These are phyloP conservation scores for Yamadazyma conglobata DNA, from an alignment of 1,139 yeast genomes.

Conservation along the genomic window DNA sequence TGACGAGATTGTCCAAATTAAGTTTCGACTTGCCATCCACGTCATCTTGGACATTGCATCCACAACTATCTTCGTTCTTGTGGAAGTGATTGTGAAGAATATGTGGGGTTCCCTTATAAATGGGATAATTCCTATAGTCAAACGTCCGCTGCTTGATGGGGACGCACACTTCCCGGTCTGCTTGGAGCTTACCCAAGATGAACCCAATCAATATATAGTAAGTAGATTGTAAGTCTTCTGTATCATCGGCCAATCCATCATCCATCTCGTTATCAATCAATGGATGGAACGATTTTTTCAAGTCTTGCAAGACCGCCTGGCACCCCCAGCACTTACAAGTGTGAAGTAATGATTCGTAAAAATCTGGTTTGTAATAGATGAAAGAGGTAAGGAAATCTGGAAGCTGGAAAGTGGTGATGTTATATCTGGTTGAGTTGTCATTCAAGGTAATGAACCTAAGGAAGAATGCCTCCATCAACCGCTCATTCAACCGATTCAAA, in stretches of 20 bases:
- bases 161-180: constrained; percentile 38
- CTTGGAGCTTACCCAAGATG: constrained; percentile 35
- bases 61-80: constrained; percentile 15
- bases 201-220: constrained; percentile 34
- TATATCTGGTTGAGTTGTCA: constrained; percentile 12
- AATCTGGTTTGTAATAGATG: constrained; percentile 38
- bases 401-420: constrained; percentile 27
- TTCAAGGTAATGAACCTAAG: constrained; percentile 22
- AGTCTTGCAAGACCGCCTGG: constrained; percentile 23
- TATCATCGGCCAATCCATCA: constrained; percentile 13
- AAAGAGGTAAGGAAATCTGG: constrained; percentile 41
- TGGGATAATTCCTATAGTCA: constrained; percentile 28
- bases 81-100: constrained; percentile 35
- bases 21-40: constrained; percentile 20
- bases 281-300: constrained; percentile 25
- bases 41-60: constrained; percentile 23
- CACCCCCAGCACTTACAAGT: constrained; percentile 40
- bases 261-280: constrained; percentile 17
- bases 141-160: constrained; percentile 31
- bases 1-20: constrained; percentile 34
- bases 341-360: constrained; percentile 34
- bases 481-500: constrained; percentile 33
- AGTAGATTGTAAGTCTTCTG: constrained; percentile 26
- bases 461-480: constrained; percentile 37
- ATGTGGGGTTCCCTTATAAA: constrained; percentile 38